Conservation (phyloP, 176 grass and related monocot genomes). For the Coix lacrymajobi region DNA sequence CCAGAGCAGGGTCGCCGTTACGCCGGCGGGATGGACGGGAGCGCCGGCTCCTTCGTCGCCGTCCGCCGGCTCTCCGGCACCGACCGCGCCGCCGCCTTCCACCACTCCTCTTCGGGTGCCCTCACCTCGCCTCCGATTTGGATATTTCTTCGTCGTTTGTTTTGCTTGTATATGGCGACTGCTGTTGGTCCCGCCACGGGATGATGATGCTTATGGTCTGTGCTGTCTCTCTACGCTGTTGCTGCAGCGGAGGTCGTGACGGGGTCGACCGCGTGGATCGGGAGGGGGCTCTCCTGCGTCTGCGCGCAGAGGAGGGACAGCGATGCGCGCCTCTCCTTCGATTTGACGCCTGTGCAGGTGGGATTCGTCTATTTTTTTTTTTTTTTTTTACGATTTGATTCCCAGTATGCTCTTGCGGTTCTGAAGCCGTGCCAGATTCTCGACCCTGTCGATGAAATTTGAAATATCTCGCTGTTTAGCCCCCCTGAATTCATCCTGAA, state of each 20-base stretch:
- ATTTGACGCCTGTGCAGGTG: constrained; percentile 84
- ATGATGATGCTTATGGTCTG: constrained; percentile 12
- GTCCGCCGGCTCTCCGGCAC: constrained; percentile 48
- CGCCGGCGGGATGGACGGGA: constrained; percentile 44
- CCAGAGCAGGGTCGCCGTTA: background rate
- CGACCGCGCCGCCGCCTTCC: constrained; percentile 46
- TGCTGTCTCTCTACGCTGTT: background rate
- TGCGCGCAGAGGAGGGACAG: constrained; percentile 87
- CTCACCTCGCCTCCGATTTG: background rate
- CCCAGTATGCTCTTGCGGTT: background rate
- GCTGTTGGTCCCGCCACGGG: background rate
- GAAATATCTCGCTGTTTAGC: background rate
- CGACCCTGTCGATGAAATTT: background rate
- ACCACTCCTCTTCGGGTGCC: constrained; percentile 60
- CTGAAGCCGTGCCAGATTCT: background rate
- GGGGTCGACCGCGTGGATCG: constrained; percentile 96
- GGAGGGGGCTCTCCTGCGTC: constrained; percentile 92
- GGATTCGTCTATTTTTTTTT: background rate
- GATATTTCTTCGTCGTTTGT: background rate
- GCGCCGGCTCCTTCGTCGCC: constrained; percentile 52
- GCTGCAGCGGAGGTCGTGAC: constrained; percentile 74
- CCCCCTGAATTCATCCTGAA: background rate
- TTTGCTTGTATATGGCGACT: no score
- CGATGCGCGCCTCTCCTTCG: constrained; percentile 80
- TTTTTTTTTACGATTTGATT: background rate